Evolutionary conservation across 208 protist species (phyloP), one percentile per base, ranked within the genome.

Genomic region (Trypanosoma mega): DNA sequence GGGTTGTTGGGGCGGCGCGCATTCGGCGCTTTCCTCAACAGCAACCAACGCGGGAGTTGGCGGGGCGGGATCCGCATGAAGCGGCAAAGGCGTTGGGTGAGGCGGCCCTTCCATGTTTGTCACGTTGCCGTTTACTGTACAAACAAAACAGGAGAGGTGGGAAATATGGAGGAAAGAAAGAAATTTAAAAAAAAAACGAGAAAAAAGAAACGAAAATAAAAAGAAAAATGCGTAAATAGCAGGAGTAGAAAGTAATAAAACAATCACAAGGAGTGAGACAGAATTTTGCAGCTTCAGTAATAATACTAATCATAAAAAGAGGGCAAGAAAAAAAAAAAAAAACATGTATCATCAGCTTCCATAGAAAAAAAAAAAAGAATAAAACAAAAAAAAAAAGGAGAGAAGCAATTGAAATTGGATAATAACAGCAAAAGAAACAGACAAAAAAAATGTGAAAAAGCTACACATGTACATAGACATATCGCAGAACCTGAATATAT

Each of bases 141-240:
- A n/a, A n/a, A n/a, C n/a, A n/a, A n/a, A n/a, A n/a, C n/a, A n/a
- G n/a, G n/a, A n/a, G n/a, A n/a, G n/a, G n/a, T n/a, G n/a, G n/a
- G n/a, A n/a, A n/a, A n/a, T n/a, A 16, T 26, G n/a, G 29, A 31
- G 30, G 50, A 47, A 23, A n/a, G 16, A 27, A 7, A 3, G 12
- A 50, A n/a, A 55, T 8, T 27, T 3, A 39, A 8, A 36, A 1
- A 34, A 6, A 53, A 4, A 53, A 4, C 3, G 18, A 53, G 18
- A 53, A 30, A n/a, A 24, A 53, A 26, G n/a, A 26, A 50, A 26
- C 29, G 23, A 1, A 24, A 2, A 36, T 24, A 11, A 47, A 50
- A 47, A 7, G 9, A 61, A 61, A 47, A 45, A 49, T n/a, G n/a
- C n/a, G n/a, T 29, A 49, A 49, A 49, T 47, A 61, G n/a, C 37